Evolutionary conservation across 225 moss, liverwort and hornwort genomes (phyloP).

Genomic region (Pseudoscleropodium purum): DNA sequence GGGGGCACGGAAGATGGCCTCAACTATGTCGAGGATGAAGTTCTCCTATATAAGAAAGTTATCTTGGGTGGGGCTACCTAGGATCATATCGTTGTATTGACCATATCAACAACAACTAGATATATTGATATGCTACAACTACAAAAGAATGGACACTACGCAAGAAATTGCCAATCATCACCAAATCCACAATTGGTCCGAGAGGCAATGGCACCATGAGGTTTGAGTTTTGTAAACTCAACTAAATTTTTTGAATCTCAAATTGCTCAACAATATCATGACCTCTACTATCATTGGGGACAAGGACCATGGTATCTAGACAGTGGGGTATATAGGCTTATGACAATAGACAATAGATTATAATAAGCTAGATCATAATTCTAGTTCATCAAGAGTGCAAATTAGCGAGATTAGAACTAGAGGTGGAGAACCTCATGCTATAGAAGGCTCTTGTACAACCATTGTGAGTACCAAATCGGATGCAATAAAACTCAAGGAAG

Average conservation of each 20-base stretch:
- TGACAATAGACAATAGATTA: rapidly evolving
- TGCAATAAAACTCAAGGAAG: neutral
- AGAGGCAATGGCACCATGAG: no score
- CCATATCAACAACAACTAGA: no score
- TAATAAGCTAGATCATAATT: rapidly evolving
- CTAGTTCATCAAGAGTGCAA: rapidly evolving
- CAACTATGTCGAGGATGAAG: rapidly evolving
- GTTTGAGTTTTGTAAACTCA: no score
- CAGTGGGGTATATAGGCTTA: rapidly evolving
- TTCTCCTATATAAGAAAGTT: no score
- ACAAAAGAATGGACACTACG: no score
- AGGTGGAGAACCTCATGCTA: rapidly evolving
- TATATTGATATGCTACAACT: rapidly evolving
- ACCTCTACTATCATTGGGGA: neutral
- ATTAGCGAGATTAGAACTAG: neutral
- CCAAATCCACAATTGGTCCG: rapidly evolving
- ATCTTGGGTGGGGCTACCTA: rapidly evolving
- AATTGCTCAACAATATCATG: neutral
- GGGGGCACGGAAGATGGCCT: no score
- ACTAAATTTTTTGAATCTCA: no score
- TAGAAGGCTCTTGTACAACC: neutral
- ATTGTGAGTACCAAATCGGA: rapidly evolving
- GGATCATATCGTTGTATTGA: rapidly evolving
- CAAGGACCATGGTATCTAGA: rapidly evolving
- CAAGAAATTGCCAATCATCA: rapidly evolving